Evolutionary conservation across 129 eudicot genomes (phyloP).

Genomic region (Pseudognaphalium luteoalbum): DNA sequence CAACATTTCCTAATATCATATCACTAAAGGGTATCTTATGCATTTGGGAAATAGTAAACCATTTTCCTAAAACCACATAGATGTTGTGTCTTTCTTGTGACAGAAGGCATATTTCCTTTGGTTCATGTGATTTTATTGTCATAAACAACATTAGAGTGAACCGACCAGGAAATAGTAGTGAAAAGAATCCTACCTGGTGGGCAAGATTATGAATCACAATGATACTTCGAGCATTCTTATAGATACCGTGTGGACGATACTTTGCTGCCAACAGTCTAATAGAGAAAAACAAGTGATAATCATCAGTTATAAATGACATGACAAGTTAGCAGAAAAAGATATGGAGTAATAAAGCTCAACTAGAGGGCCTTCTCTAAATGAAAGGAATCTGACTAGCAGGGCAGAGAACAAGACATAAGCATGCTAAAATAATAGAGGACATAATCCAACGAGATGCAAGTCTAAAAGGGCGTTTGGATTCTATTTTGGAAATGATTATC

Average conservation of each 20-base stretch:
- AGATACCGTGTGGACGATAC: slow-evolving; percentile 79
- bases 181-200: slow-evolving; percentile 61
- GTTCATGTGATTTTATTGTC: not conserved
- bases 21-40: not conserved
- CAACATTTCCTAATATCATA: not conserved
- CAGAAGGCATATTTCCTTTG: not conserved
- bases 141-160: not conserved
- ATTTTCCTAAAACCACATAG: not conserved
- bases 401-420: not conserved
- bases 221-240: slow-evolving; percentile 82
- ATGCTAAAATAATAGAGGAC: not conserved
- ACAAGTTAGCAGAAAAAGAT: not conserved
- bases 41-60: not conserved
- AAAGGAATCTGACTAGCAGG: not conserved
- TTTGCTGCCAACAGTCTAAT: slow-evolving; percentile 82
- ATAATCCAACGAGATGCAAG: not conserved
- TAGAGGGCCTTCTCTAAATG: not conserved
- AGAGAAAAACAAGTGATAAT: not conserved
- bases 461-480: not conserved
- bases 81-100: not conserved
- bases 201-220: slow-evolving; percentile 75
- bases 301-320: not conserved
- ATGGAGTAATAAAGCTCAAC: too few relatives aligned
- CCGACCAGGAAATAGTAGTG: not conserved
- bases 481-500: not conserved